These are phyloP conservation scores for Ogataea nakhonphanomensis DNA, from an alignment of 805 yeast species.

Conservation along the genomic window DNA sequence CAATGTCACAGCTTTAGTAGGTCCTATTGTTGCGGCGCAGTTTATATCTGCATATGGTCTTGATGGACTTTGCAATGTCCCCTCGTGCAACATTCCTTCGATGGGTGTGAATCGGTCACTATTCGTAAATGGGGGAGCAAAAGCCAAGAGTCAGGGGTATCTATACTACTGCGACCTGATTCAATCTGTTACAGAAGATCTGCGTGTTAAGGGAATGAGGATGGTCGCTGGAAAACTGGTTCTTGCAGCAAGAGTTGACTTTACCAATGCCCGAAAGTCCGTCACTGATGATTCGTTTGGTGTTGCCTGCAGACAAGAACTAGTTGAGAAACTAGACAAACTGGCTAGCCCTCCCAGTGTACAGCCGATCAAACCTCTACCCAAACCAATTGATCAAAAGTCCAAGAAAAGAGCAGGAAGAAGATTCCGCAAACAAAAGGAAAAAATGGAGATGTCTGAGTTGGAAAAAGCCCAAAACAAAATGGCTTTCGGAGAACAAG, in stretches of 20 bases:
- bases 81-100: conserved; percentile 81
- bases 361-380: conserved; percentile 62
- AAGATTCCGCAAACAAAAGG: conserved; percentile 73
- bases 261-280: conserved; percentile 34
- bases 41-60: conserved; percentile 72
- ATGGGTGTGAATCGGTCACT: conserved; percentile 55
- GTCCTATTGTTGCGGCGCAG: conserved; percentile 70
- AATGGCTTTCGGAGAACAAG: conserved; percentile 77
- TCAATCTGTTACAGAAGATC: conserved; percentile 54
- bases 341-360: conserved; percentile 74
- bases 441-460: conserved; percentile 77
- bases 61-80: conserved; percentile 58
- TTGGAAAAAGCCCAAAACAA: conserved; percentile 79
- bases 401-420: conserved; percentile 87
- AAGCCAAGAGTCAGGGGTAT: conserved; percentile 64
- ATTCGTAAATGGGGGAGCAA: conserved; percentile 40
- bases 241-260: conserved; percentile 80
- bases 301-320: conserved; percentile 52
- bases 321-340: conserved; percentile 63
- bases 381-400: conserved; percentile 69
- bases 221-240: conserved; percentile 76
- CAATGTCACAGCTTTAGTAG: conserved; percentile 68
- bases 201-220: conserved; percentile 67
- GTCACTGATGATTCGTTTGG: conserved; percentile 44
- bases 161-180: conserved; percentile 59